A percentile compares a stretch with the other conserved stretches of the same genome.
phyloP scores from a whole-genome alignment of 169 alveolate genomes.

The Miamiensis avidus region DNA sequence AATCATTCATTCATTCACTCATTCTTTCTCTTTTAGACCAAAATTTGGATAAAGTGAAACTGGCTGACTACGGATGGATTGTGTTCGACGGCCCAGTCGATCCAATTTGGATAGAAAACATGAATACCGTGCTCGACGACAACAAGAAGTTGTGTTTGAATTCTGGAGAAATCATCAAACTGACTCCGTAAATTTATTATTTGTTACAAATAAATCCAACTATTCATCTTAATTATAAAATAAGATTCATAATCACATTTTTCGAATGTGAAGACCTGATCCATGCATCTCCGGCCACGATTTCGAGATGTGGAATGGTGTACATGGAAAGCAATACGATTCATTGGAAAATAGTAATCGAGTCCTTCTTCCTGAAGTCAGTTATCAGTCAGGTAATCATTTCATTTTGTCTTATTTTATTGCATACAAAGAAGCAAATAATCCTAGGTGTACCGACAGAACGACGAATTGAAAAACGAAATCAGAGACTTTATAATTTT shows the following conservation, averaged over 20 bases:
- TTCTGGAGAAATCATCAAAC: slow-evolving; percentile 54
- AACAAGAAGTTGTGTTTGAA: slow-evolving; percentile 61
- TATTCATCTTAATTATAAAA: too few relatives aligned
- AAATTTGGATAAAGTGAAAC: slow-evolving; percentile 28
- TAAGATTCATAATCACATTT: slow-evolving; percentile 21
- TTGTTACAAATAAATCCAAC: slow-evolving; percentile 54
- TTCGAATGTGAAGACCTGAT: slow-evolving; percentile 64
- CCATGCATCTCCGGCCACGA: slow-evolving; percentile 68
- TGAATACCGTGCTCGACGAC: slow-evolving; percentile 68
- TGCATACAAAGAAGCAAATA: too few relatives aligned
- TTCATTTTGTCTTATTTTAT: too few relatives aligned
- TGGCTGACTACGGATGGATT: slow-evolving; percentile 51
- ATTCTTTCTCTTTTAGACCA: slow-evolving; percentile 80
- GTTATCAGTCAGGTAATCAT: too few relatives aligned
- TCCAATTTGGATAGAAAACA: slow-evolving; percentile 71
- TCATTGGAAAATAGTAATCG: background rate
- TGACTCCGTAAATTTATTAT: slow-evolving; percentile 50
- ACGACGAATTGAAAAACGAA: too few relatives aligned
- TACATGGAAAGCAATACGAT: slow-evolving; percentile 50
- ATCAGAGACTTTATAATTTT: too few relatives aligned
- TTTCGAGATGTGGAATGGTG: slow-evolving; percentile 69
- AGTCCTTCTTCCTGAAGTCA: background rate
- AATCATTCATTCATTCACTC: slow-evolving; percentile 61
- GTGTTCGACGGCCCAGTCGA: slow-evolving; percentile 71
- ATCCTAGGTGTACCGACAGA: too few relatives aligned